A percentile compares a stretch with the other conserved stretches of the same genome.
Conservation (phyloP, 352 stramenopile genomes). For the Plasmopara muralis region DNA sequence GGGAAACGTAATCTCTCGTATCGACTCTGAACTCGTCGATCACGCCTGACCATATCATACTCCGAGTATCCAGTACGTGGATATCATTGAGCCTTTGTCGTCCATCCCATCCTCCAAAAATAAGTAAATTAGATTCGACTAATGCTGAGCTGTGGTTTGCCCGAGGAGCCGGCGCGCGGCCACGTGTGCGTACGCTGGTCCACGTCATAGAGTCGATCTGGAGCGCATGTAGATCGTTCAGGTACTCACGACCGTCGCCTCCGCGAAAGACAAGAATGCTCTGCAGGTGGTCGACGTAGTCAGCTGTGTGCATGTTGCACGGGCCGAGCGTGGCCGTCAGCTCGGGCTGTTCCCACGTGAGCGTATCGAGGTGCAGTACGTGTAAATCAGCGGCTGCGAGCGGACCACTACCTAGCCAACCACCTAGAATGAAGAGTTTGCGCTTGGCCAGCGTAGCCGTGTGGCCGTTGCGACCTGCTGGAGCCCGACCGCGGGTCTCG, state of each 20-base stretch:
- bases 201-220: conserved; percentile 86
- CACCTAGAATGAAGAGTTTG: conserved; percentile 91
- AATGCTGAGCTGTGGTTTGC: conserved; percentile 94
- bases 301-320: conserved; percentile 97
- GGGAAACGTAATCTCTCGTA: conserved; percentile 31
- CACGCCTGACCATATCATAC: conserved; percentile 84
- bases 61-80: conserved; percentile 89
- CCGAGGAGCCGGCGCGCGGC: conserved; percentile 74
- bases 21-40: conserved; percentile 25
- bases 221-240: conserved; percentile 94
- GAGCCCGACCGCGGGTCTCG: conserved; percentile 40
- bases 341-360: conserved; percentile 53
- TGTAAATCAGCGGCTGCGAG: conserved; percentile 90
- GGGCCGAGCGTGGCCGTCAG: conserved; percentile 59
- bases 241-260: conserved; percentile 91
- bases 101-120: conserved; percentile 95
- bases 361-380: conserved; percentile 81
- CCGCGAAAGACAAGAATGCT: conserved; percentile 93
- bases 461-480: conserved; percentile 91
- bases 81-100: conserved; percentile 93
- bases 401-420: conserved; percentile 90
- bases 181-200: conserved; percentile 69
- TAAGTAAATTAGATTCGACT: conserved; percentile 78
- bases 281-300: conserved; percentile 79
- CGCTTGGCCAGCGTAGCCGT: conserved; percentile 89